phyloP scores from a whole-genome alignment of 2,329 filamentous ascomycete species.

The Colletotrichum simmondsii region DNA sequence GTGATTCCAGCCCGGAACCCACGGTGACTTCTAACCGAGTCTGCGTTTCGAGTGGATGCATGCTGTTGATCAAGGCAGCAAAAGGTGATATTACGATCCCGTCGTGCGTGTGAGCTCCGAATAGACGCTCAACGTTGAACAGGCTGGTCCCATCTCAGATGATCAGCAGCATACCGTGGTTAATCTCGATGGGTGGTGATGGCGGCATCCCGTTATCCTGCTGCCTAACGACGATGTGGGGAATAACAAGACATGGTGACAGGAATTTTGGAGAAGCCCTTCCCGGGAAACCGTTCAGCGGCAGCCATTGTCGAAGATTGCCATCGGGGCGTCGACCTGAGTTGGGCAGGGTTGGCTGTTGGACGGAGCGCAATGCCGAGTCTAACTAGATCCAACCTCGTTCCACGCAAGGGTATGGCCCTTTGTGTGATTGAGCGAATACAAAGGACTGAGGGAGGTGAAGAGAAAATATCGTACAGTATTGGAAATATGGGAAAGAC shows the following conservation, averaged over 20 bases:
- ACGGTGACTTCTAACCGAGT: not conserved
- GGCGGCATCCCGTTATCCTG: slow-evolving; percentile 26
- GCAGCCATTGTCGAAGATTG: slow-evolving; percentile 21
- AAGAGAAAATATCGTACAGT: not conserved
- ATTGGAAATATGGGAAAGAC: not conserved
- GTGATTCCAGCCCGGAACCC: not conserved
- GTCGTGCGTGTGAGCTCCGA: not conserved
- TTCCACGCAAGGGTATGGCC: slow-evolving; percentile 1
- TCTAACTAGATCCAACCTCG: slow-evolving; percentile 29
- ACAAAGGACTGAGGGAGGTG: not conserved
- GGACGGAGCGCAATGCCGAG: slow-evolving; percentile 35
- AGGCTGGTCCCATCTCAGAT: not conserved
- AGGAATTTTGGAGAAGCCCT: slow-evolving; percentile 16
- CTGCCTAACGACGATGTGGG: slow-evolving; percentile 26
- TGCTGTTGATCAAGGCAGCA: not conserved
- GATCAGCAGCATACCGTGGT: not conserved
- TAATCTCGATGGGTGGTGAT: slow-evolving; percentile 4
- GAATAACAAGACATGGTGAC: slow-evolving; percentile 18
- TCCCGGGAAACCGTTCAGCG: slow-evolving; percentile 20
- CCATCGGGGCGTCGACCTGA: slow-evolving; percentile 5
- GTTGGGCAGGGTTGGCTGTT: slow-evolving; percentile 26
- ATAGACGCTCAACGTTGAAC: not conserved
- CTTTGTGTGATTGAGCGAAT: slow-evolving; percentile 5
- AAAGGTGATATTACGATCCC: not conserved
- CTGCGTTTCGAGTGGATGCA: not conserved